phyloP scores from a whole-genome alignment of 2,329 filamentous ascomycete genomes.

The Elsinoe batatas region DNA sequence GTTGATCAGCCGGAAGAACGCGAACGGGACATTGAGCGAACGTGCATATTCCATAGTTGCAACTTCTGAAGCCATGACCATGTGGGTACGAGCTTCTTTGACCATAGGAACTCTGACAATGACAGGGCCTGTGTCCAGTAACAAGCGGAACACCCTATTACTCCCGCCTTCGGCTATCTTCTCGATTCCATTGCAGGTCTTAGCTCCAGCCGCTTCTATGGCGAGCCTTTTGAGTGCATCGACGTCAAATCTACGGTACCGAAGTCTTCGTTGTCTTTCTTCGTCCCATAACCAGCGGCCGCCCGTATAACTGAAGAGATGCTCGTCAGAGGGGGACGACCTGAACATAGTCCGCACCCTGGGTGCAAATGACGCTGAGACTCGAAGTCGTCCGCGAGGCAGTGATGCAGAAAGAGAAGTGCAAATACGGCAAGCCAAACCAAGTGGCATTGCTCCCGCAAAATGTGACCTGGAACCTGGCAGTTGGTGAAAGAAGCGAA shows the following conservation, averaged over 20 bases:
- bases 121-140: not conserved
- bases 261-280: not conserved
- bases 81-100: not conserved
- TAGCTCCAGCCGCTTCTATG: not conserved
- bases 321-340: not conserved
- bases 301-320: not conserved
- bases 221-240: not conserved
- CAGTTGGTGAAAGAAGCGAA: too few relatives aligned
- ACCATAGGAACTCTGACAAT: not conserved
- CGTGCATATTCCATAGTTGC: not conserved
- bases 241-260: not conserved
- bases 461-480: too few relatives aligned
- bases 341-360: too few relatives aligned
- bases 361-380: too few relatives aligned
- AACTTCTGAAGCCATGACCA: not conserved
- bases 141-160: not conserved
- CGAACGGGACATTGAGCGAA: too few relatives aligned
- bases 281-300: not conserved
- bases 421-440: too few relatives aligned
- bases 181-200: not conserved
- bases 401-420: too few relatives aligned
- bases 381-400: too few relatives aligned
- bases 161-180: not conserved
- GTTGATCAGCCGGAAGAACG: too few relatives aligned
- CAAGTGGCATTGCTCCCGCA: too few relatives aligned